Conservation (phyloP, 1,284 basidiomycete species). For the Chondrostereum purpureum region DNA sequence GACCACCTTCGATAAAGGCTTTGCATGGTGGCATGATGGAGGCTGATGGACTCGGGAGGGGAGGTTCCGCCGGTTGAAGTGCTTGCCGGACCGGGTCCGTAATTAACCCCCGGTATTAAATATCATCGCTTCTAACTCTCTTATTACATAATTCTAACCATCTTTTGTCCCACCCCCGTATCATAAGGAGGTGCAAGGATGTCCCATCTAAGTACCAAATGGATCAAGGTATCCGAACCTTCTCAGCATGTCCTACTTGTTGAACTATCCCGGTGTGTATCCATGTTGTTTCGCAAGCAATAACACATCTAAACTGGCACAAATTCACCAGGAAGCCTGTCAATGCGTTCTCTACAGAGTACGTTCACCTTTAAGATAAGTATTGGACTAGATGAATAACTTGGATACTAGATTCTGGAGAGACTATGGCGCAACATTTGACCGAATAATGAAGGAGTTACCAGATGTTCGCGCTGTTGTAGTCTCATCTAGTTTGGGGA, state of each 20-base stretch:
- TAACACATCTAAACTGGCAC: background rate
- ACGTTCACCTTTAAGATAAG: too few relatives aligned
- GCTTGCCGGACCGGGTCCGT: too few relatives aligned
- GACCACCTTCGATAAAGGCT: too few relatives aligned
- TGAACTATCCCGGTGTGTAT: slow-evolving; percentile 45
- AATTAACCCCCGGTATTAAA: too few relatives aligned
- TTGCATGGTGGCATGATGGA: too few relatives aligned
- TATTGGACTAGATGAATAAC: background rate
- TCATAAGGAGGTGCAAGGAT: too few relatives aligned
- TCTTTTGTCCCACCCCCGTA: too few relatives aligned
- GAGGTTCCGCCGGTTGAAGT: too few relatives aligned
- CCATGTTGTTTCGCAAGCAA: background rate
- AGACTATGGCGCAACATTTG: slow-evolving; percentile 60
- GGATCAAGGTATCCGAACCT: slow-evolving; percentile 49
- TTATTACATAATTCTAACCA: too few relatives aligned
- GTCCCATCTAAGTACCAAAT: slow-evolving; percentile 24
- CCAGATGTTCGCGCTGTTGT: slow-evolving; percentile 65
- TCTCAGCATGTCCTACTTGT: slow-evolving; percentile 46
- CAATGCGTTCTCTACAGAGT: slow-evolving; percentile 70
- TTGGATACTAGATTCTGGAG: slow-evolving; percentile 74
- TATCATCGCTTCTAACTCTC: too few relatives aligned
- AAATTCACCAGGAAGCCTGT: slow-evolving; percentile 50
- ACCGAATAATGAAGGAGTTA: slow-evolving; percentile 43
- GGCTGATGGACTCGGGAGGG: too few relatives aligned
- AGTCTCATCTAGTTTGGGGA: slow-evolving; percentile 62